phyloP scores from a whole-genome alignment of 2,329 filamentous ascomycete genomes.

The Ceratocystis cacaofunesta region DNA sequence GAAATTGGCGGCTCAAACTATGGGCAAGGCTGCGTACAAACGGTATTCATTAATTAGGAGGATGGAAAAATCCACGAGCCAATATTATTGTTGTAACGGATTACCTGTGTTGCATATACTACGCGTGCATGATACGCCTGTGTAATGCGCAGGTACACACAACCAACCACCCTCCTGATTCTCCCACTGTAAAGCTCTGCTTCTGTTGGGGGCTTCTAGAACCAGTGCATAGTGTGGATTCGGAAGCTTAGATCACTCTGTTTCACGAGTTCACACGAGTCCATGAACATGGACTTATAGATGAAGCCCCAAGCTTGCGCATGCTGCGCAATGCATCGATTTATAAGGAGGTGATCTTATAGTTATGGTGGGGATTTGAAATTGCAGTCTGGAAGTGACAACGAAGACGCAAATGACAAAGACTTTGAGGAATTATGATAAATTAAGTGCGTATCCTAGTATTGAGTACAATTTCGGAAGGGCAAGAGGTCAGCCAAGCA shows the following conservation, averaged over 20 bases:
- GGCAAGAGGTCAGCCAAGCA: too few species aligned
- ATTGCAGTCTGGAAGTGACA: too few species aligned
- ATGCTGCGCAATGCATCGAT: background rate
- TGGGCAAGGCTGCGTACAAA: too few species aligned
- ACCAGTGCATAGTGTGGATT: background rate
- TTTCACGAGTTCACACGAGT: background rate
- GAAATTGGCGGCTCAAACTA: too few species aligned
- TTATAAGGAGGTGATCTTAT: background rate
- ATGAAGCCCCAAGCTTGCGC: background rate
- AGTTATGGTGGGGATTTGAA: background rate
- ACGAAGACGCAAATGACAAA: too few species aligned
- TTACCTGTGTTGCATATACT: background rate
- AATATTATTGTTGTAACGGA: background rate
- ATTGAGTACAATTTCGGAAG: too few species aligned
- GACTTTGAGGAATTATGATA: too few species aligned
- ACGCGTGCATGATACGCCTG: background rate
- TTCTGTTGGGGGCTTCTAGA: background rate
- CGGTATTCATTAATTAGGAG: too few species aligned
- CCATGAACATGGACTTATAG: background rate
- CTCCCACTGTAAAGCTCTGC: background rate
- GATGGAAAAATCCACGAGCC: too few species aligned
- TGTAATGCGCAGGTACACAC: background rate
- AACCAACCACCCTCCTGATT: background rate
- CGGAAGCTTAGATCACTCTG: background rate
- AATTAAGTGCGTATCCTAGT: too few species aligned